phyloP scores from a whole-genome alignment of 139 green algal species.

The Haematococcus lacustris region DNA sequence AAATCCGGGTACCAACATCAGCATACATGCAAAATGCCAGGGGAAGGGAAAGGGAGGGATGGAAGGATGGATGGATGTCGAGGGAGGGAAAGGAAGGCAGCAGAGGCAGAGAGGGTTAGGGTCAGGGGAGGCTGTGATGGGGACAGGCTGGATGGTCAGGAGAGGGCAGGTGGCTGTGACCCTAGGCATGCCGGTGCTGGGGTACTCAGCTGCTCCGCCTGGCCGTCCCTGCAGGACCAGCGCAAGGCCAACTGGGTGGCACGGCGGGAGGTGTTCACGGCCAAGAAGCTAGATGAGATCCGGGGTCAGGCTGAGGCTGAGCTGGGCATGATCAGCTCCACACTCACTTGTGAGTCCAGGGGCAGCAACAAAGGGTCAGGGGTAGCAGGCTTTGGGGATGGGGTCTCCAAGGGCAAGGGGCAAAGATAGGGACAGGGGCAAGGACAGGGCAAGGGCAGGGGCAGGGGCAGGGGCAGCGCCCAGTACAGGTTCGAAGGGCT shows the following conservation, averaged over 20 bases:
- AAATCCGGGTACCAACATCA: no score
- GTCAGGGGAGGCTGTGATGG: no score
- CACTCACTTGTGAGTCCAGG: constrained; percentile 7
- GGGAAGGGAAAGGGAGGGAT: no score
- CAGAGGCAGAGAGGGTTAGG: no score
- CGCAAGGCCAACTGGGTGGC: constrained; percentile 47
- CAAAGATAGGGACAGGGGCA: neutral
- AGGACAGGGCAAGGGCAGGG: constrained; percentile 5
- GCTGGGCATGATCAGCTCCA: constrained; percentile 69
- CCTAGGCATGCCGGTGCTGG: no score
- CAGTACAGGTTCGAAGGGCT: no score
- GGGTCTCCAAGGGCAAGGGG: neutral
- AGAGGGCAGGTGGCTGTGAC: no score
- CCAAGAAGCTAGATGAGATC: constrained; percentile 88
- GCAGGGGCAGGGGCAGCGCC: constrained; percentile 1
- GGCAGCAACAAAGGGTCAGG: neutral
- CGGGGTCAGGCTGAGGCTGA: constrained; percentile 74
- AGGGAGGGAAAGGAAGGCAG: no score
- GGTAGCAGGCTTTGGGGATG: constrained; percentile 2
- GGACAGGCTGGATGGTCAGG: no score
- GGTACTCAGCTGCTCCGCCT: no score
- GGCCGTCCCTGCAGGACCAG: constrained; percentile 71
- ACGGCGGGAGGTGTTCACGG: constrained; percentile 59
- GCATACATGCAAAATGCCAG: no score
- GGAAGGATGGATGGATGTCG: no score